phyloP scores from a whole-genome alignment of 2,329 filamentous ascomycete genomes.

The Ophiosphaerella narmari region DNA sequence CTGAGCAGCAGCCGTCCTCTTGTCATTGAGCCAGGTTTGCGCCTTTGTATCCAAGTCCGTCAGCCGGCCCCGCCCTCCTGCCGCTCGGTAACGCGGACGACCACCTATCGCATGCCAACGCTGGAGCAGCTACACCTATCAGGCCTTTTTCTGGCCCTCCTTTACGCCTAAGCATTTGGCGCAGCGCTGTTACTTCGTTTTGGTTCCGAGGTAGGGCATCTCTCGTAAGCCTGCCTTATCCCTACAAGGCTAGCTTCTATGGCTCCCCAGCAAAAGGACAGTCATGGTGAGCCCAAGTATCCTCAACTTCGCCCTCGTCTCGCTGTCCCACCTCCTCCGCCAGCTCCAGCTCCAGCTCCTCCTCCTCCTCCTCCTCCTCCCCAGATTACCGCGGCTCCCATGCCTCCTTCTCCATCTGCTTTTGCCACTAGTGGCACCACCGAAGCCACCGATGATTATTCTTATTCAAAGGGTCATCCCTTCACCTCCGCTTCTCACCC shows the following conservation, averaged over 20 bases:
- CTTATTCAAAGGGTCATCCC: no score
- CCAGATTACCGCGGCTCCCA: no score
- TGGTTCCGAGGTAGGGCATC: conserved; percentile 8
- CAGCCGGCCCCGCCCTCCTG: conserved; percentile 37
- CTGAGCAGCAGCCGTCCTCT: conserved; percentile 9
- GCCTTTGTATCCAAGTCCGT: conserved; percentile 23
- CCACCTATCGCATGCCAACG: conserved; percentile 18
- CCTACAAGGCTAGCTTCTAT: conserved; percentile 17
- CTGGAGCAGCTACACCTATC: conserved; percentile 14
- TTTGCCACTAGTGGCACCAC: no score
- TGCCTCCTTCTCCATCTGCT: no score
- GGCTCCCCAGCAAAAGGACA: conserved; percentile 16
- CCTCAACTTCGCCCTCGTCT: not conserved
- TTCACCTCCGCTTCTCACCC: no score
- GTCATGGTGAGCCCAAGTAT: conserved; percentile 3
- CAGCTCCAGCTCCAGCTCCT: no score
- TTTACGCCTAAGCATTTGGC: conserved; percentile 19
- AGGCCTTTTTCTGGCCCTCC: conserved; percentile 8
- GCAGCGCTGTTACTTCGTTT: conserved; percentile 7
- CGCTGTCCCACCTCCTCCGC: no score
- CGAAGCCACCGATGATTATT: no score
- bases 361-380: no score
- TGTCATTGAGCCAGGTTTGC: conserved; percentile 4
- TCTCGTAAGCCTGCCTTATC: conserved; percentile 23
- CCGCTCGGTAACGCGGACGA: conserved; percentile 22